Conservation (phyloP, 2,329 filamentous ascomycete species). For the Fusarium austroafricanum region DNA sequence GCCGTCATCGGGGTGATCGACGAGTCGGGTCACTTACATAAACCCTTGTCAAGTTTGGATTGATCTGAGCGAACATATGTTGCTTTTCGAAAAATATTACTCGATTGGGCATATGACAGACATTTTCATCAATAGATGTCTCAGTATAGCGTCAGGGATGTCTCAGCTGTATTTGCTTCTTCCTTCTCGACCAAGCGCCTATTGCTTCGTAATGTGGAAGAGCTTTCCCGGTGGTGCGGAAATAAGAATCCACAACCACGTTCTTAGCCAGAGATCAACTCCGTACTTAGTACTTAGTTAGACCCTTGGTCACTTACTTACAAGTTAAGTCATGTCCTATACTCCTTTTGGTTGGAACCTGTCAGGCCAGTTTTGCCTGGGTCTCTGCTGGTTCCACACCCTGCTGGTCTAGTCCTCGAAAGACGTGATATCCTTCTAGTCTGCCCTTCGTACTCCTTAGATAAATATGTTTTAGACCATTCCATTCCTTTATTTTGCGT, state of each 20-base stretch:
- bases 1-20: neutral
- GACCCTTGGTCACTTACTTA: neutral
- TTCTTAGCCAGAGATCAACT: neutral
- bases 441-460: neutral
- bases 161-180: neutral
- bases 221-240: neutral
- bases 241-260: conserved; percentile 9
- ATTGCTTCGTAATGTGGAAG: neutral
- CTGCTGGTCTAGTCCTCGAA: neutral
- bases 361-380: neutral
- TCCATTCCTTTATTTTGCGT: neutral
- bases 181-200: neutral
- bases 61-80: neutral
- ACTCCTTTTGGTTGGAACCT: neutral
- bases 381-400: neutral
- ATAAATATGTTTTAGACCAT: conserved; percentile 10
- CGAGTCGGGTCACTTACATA: conserved; percentile 8
- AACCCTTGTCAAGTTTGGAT: neutral
- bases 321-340: neutral
- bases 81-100: too few relatives aligned
- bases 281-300: neutral
- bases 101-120: neutral
- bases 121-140: neutral
- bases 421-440: neutral
- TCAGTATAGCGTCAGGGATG: neutral